Evolutionary conservation across 192 early-diverging fungal species (phyloP), one percentile per base, ranked within the genome.

Genomic region (Coemansia sp.): DNA sequence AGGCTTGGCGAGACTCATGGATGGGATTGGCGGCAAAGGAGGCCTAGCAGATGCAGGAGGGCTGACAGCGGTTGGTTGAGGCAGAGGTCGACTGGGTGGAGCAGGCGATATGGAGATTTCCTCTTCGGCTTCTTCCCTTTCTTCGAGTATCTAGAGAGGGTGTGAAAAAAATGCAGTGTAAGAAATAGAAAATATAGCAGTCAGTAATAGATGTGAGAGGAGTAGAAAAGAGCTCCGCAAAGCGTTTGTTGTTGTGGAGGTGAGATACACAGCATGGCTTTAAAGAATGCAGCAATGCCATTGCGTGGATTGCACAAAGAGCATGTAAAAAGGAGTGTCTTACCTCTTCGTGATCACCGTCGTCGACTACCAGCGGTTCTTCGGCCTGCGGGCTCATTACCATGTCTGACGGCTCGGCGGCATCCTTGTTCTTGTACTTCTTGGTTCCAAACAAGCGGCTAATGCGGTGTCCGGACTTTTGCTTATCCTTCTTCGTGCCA

Each of bases 391-490:
- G 58, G 59, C 38, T 59, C 39, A 9, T 23, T 21, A 35, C 36
- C 23, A 13, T 33, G 11, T 66, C 55, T 3, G 21, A 18, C 23
- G 51, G 51, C 16, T 38, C 51, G 6, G n/a, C 48, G 20, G 39
- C 64, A 13, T 79, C 77, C 62, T 68, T 65, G 20, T 68, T 28
- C 72, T 71, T 74, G 64, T 59, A 34, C 69, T 80, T 80, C 72
- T 74, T 80, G 6, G 72, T 39, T 39, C 69, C 68, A 60, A 80
- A 80, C 35, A 80, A 66, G 6, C 77, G 72, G 66, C 72, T 74
- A 55, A 80, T 80, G n/a, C 77, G 77, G 40, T 70, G 67, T 10
- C 71, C 60, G 5, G 72, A 53, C 66, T 80, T 80, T 39, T 40
- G 23, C 63, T 80, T 80, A 18, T 79, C 77, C 68, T 71, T 74